Evolutionary conservation across 148 eudicot genomes (phyloP), one percentile per base, ranked within the genome.

Genomic region (Spergularia marina): DNA sequence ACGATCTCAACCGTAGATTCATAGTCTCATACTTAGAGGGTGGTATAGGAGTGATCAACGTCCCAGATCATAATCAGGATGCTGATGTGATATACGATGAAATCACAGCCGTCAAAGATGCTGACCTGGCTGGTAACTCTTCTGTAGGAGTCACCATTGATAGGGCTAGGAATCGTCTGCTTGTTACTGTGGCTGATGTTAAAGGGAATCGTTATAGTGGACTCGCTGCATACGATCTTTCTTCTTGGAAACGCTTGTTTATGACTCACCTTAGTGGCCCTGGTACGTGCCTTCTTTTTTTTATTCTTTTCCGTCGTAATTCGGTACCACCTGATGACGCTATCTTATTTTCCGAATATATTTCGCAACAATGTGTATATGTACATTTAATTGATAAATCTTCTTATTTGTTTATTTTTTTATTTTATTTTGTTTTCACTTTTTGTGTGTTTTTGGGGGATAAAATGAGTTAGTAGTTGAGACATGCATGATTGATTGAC

Each of bases 141-240:
- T 76, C 96, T 0, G 53, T 91, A 12, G 98, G 98, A 1, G 56
- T 94, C 16, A 63, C 63, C 30, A 68, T 94, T 44, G 98, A 94
- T 54, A 74, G 83, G 74, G 64, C 79, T 3, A 84, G 98, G 80
- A 91, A 90, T 40, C 81, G 98, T 0, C 70, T 91, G 17, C 53
- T 94, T 21, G 93, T 92, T 23, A 94, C 74, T 5, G 66, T 75
- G 40, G 87, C 92, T 63, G 98, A 94, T 60, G 71, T 87, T 70
- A 44, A 85, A 12, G 87, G 97, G 15, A 86, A 88, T 51, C 82
- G 80, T 61, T 92, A 86, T 65, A 76, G 97, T 77, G 96, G 88
- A 3, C 70, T 94, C 16, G 96, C 92, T 56, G 98, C 98, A 0
- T 94, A 94, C 68, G 96, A 90, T 82, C 83, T 91, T 80, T 66